Base-by-base conservation (phyloP, 2,329 filamentous ascomycete genomes). In the Trichophyton simii region DNA sequence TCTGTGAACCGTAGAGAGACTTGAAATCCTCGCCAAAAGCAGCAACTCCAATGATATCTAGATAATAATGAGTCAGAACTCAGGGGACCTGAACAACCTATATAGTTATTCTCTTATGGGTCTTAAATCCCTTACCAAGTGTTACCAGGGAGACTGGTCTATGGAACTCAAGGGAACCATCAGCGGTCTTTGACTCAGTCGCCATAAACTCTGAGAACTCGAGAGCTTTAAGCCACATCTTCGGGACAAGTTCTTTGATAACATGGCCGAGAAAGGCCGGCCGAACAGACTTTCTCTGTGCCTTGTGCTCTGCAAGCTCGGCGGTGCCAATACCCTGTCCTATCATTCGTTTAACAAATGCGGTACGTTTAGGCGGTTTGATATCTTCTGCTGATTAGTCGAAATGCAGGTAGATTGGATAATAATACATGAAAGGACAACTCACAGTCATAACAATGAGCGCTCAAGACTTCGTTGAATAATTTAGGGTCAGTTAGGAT, bases 11-110 rank as follows among this genome's bases (percentile, higher is more conserved):
- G 3, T 76, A 69, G 1, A 84, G 69, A 0, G 80, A 75, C 55
- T 78, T 72, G 65, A 84, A 84, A 64, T 83, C 82, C 28, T 79
- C 75, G 6, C 80, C 80, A 75, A 83, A 79, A 13, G 80, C 82
- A 1, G 80, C 80, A 0, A 80, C 71, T 0, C 82, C 82, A 58
- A 84, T 84, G 52, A 84, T 82, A 63, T 84, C 82, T 48, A 48
- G 18, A 48, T 11, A 22, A 48, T 0, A 48, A 7, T 84, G 76
- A 0, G 81, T 82, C 1, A 80, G 77, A 31, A 2, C 41, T 71
- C 72, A 52, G 22, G 20, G 7, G 3, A n/a, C 2, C 28, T 5
- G 6, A 42, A 18, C 31, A 58, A 58, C 2, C 6, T 31, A 7
- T 6, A 31, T 7, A 31, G 22, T 22, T 7, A 31, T 31, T 31